Evolutionary conservation across 306 rosid species (phyloP).

Genomic region (Gleditsia sinensis): DNA sequence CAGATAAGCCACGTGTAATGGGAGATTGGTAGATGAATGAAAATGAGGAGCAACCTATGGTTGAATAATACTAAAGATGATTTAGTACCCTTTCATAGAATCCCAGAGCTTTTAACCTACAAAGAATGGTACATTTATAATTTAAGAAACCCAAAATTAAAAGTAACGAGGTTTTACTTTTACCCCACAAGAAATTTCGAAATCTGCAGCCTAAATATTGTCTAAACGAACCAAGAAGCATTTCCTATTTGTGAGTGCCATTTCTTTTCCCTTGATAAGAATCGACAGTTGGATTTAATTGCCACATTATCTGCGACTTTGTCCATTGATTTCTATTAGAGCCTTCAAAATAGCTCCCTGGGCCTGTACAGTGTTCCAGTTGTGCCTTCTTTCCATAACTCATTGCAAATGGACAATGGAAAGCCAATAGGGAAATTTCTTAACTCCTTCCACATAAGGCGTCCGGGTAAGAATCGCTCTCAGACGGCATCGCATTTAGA

Average conservation of each 20-base stretch:
- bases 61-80: not conserved
- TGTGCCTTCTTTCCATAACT: not conserved
- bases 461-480: conserved; percentile 55
- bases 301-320: not conserved
- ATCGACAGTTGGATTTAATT: not conserved
- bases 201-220: not conserved
- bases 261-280: too few species aligned
- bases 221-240: not conserved
- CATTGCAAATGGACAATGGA: not conserved
- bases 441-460: conserved; percentile 45
- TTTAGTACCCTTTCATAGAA: not conserved
- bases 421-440: not conserved
- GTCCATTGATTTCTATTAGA: not conserved
- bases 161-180: conserved; percentile 35
- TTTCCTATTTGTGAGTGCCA: not conserved
- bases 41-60: not conserved
- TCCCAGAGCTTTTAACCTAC: conserved; percentile 46
- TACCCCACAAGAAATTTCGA: conserved; percentile 7
- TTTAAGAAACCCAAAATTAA: conserved; percentile 38
- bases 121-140: conserved; percentile 58
- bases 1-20: not conserved
- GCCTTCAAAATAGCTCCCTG: not conserved
- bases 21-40: not conserved
- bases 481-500: conserved; percentile 71
- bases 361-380: not conserved